phyloP scores from a whole-genome alignment of 495 filamentous ascomycete genomes.

The Neurospora sp. region DNA sequence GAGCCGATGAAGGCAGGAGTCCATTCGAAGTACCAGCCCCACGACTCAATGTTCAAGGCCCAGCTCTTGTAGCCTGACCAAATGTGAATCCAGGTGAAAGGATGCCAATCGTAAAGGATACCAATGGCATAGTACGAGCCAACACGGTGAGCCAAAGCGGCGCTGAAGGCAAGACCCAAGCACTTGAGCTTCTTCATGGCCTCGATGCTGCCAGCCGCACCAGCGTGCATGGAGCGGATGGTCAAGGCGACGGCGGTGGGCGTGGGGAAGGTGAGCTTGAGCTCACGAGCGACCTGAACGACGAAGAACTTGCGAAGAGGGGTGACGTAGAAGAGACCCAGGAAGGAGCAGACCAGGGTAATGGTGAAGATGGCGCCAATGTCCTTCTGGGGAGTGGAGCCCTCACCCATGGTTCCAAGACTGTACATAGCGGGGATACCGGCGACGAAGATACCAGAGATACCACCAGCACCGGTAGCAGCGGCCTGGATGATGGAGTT shows the following conservation, averaged over 20 bases:
- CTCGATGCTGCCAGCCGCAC: slow-evolving; percentile 39
- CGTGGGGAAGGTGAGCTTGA: slow-evolving; percentile 56
- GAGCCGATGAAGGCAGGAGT: slow-evolving; percentile 59
- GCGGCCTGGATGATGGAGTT: slow-evolving; percentile 58
- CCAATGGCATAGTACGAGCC: slow-evolving; percentile 52
- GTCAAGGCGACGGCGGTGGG: slow-evolving; percentile 53
- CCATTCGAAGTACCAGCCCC: slow-evolving; percentile 56
- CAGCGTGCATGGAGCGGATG: slow-evolving; percentile 54
- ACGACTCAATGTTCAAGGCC: slow-evolving; percentile 51
- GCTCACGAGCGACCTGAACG: slow-evolving; percentile 52
- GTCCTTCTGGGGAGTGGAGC: slow-evolving; percentile 40
- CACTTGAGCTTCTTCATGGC: slow-evolving; percentile 52
- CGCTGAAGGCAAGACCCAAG: slow-evolving; percentile 39
- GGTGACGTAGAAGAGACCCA: slow-evolving; percentile 58
- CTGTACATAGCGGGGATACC: slow-evolving; percentile 57
- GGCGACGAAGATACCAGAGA: slow-evolving; percentile 54
- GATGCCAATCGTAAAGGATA: slow-evolving; percentile 58
- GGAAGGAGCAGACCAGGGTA: slow-evolving; percentile 54
- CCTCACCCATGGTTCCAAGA: slow-evolving; percentile 36
- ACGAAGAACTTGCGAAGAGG: slow-evolving; percentile 63
- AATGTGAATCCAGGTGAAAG: slow-evolving; percentile 54
- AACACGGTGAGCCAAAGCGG: slow-evolving; percentile 44
- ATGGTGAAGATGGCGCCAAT: slow-evolving; percentile 52
- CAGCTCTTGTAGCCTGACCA: slow-evolving; percentile 48
- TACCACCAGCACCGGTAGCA: slow-evolving; percentile 52